These are phyloP conservation scores for Stenogyne calaminthoides DNA, from an alignment of 305 asterid species.

Conservation along the genomic window DNA sequence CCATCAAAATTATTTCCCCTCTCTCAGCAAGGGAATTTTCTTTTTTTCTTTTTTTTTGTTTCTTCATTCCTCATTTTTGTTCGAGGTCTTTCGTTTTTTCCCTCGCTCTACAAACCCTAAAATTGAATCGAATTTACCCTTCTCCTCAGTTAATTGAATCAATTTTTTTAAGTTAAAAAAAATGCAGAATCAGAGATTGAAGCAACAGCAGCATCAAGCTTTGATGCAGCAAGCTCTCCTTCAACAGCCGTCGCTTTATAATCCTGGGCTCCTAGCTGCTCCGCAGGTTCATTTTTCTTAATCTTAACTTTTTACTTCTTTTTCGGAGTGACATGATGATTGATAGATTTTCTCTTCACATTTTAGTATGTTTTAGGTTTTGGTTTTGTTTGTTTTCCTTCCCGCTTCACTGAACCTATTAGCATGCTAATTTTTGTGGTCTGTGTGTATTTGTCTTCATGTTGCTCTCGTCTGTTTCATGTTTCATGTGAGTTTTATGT, in stretches of 20 bases:
- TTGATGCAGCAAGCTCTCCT: slow-evolving; percentile 94
- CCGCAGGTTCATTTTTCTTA: slow-evolving; percentile 59
- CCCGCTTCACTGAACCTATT: neutral
- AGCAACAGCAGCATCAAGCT: slow-evolving; percentile 85
- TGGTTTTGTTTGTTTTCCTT: neutral
- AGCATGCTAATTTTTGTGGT: too few relatives aligned
- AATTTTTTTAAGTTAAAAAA: slow-evolving; percentile 20
- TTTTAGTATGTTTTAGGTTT: slow-evolving; percentile 9
- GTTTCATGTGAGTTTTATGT: slow-evolving; percentile 2
- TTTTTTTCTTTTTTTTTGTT: slow-evolving; percentile 18
- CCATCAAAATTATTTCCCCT: slow-evolving; percentile 4
- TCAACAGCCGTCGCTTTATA: slow-evolving; percentile 85
- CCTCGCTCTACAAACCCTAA: slow-evolving; percentile 47
- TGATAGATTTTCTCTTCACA: neutral
- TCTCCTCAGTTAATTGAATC: slow-evolving; percentile 21
- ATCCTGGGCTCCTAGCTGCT: slow-evolving; percentile 88
- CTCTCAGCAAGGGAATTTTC: slow-evolving; percentile 26
- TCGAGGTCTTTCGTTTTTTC: slow-evolving; percentile 34
- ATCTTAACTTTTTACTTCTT: neutral
- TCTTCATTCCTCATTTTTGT: slow-evolving; percentile 8
- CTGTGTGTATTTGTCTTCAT: neutral
- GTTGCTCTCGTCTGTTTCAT: neutral
- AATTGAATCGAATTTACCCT: slow-evolving; percentile 4
- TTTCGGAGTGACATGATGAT: slow-evolving; percentile 9
- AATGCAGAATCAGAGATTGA: slow-evolving; percentile 88